These are phyloP conservation scores for Trichoderma sp. DNA, from an alignment of 2,329 filamentous ascomycete species.

Conservation along the genomic window DNA sequence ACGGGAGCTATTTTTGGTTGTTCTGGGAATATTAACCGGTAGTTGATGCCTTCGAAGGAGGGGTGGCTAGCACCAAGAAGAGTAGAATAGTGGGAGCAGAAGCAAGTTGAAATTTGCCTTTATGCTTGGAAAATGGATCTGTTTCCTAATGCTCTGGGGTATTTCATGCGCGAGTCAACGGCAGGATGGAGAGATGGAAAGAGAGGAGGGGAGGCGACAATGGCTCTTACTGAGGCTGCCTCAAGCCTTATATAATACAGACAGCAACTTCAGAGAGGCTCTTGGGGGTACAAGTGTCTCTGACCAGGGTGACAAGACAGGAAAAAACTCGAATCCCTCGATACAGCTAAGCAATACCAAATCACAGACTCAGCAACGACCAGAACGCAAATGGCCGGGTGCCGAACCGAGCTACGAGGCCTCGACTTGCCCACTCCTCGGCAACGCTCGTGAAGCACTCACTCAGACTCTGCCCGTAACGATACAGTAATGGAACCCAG, in stretches of 20 bases:
- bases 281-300: not conserved
- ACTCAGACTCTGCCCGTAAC: not conserved
- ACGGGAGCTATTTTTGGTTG: not conserved
- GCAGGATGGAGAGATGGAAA: not conserved
- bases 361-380: not conserved
- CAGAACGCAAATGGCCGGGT: not conserved
- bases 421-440: not conserved
- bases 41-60: constrained; percentile 8
- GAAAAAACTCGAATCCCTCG: not conserved
- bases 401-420: not conserved
- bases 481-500: not conserved
- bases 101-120: not conserved
- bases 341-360: not conserved
- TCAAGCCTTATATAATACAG: constrained; percentile 8
- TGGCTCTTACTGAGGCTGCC: constrained; percentile 1
- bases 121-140: not conserved
- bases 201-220: not conserved
- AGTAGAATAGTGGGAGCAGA: not conserved
- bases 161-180: not conserved
- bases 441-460: not conserved
- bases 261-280: not conserved
- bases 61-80: not conserved
- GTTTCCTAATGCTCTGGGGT: not conserved
- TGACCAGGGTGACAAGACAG: not conserved
- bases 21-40: not conserved